phyloP scores from a whole-genome alignment of 1,139 yeast species.

The Pichia sp. region DNA sequence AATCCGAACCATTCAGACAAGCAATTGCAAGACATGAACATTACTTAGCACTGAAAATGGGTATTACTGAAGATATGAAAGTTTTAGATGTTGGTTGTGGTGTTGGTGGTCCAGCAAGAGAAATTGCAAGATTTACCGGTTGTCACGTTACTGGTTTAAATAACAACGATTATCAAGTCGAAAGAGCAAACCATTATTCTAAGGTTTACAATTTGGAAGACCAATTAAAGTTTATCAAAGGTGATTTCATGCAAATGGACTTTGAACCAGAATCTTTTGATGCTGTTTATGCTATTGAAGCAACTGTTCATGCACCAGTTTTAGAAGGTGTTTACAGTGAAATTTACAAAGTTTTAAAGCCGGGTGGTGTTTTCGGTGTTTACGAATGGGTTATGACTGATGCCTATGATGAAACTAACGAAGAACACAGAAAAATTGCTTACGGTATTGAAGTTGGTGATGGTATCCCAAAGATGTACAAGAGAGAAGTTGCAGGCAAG shows the following conservation, averaged over 20 bases:
- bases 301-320: constrained; percentile 96
- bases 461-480: constrained; percentile 97
- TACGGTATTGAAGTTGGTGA: constrained; percentile 98
- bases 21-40: constrained; percentile 98
- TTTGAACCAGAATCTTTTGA: constrained; percentile 84
- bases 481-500: constrained; percentile 72
- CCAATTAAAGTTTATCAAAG: constrained; percentile 82
- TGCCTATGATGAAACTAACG: constrained; percentile 75
- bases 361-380: constrained; percentile 96
- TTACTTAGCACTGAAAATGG: constrained; percentile 83
- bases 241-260: constrained; percentile 99
- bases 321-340: constrained; percentile 94
- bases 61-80: constrained; percentile 66
- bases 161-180: constrained; percentile 95
- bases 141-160: constrained; percentile 84
- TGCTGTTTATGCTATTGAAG: constrained; percentile 97
- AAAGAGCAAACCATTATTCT: constrained; percentile 83
- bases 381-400: constrained; percentile 99
- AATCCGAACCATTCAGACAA: constrained; percentile 89
- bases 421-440: constrained; percentile 88
- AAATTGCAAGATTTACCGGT: constrained; percentile 85
- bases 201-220: constrained; percentile 54
- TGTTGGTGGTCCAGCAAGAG: constrained; percentile 99
- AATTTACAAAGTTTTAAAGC: constrained; percentile 91
- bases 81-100: constrained; percentile 99